phyloP scores from a whole-genome alignment of 1,139 yeast species.

The Saccharomycopsis hybrid region DNA sequence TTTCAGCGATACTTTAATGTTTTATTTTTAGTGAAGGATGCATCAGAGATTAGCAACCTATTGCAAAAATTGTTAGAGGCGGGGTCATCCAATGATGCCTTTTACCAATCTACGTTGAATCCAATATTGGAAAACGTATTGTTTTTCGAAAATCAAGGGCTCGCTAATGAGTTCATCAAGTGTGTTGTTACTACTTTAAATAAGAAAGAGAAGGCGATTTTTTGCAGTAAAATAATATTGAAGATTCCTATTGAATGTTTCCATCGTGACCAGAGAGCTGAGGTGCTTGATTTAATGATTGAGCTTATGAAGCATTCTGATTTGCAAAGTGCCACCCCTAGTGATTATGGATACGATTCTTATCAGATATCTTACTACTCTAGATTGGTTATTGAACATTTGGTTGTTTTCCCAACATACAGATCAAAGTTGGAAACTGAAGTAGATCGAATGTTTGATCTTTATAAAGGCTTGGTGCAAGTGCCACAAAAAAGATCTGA shows the following conservation, averaged over 20 bases:
- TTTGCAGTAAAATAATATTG: background rate
- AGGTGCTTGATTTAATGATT: slow-evolving; percentile 3
- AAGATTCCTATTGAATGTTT: slow-evolving; percentile 15
- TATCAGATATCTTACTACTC: too few relatives aligned
- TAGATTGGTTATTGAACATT: background rate
- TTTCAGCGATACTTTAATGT: slow-evolving; percentile 13
- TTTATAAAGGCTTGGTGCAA: background rate
- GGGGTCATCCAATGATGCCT: background rate
- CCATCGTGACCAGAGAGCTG: slow-evolving; percentile 1
- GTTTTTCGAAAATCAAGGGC: slow-evolving; percentile 12
- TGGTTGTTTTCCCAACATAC: slow-evolving; percentile 11
- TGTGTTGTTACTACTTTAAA: background rate
- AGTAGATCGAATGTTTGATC: background rate
- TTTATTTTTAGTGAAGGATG: slow-evolving; percentile 2
- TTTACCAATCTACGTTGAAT: background rate
- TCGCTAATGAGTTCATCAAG: slow-evolving; percentile 4
- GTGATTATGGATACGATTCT: too few relatives aligned
- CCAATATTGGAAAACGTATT: slow-evolving; percentile 2
- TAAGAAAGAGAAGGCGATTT: background rate
- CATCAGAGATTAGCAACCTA: background rate
- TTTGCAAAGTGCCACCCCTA: too few relatives aligned
- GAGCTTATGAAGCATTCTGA: background rate
- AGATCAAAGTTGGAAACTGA: slow-evolving; percentile 10
- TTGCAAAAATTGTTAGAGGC: slow-evolving; percentile 1
- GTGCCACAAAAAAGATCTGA: background rate